Percentiles rank a stretch among this genome's conserved stretches.
phyloP scores from a whole-genome alignment of 2,329 filamentous ascomycete species.

The Knoxdaviesia proteae region DNA sequence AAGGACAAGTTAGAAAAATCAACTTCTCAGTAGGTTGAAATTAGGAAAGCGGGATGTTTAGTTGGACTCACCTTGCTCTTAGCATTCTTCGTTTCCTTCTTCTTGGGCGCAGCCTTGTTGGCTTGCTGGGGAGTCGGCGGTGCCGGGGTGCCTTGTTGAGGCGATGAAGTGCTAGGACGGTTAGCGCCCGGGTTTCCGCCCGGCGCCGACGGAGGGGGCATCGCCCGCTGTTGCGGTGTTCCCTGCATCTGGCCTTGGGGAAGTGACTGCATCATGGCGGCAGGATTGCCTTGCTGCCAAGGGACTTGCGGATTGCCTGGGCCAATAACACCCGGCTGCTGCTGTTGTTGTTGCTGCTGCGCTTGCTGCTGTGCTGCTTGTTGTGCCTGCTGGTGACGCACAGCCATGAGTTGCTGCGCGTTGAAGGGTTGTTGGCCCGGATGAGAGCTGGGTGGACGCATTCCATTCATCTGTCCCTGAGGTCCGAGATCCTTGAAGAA shows the following conservation, averaged over 20 bases:
- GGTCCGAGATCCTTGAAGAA: conserved; percentile 36
- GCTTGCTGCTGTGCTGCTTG: conserved; percentile 8
- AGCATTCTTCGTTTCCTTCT: conserved; percentile 46
- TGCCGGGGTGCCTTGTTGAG: conserved; percentile 38
- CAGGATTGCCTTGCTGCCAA: conserved; percentile 24
- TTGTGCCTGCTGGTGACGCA: conserved; percentile 15
- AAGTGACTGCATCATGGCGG: conserved; percentile 12
- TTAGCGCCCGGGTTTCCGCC: conserved; percentile 23
- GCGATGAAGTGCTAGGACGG: conserved; percentile 34
- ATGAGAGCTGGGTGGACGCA: conserved; percentile 50
- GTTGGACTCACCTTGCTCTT: conserved; percentile 44
- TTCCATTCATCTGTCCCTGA: conserved; percentile 38
- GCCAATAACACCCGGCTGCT: conserved; percentile 8
- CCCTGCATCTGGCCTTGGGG: conserved; percentile 36
- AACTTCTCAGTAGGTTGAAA: background rate
- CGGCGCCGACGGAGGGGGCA: conserved; percentile 46
- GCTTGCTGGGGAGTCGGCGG: conserved; percentile 58
- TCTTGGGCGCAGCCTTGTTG: conserved; percentile 57
- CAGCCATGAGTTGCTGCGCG: conserved; percentile 37
- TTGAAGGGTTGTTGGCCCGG: conserved; percentile 30
- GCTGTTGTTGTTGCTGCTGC: conserved; percentile 15
- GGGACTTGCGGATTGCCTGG: conserved; percentile 22
- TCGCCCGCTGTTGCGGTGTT: conserved; percentile 51
- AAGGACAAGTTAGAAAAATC: conserved; percentile 6
- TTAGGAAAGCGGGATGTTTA: background rate